Base-by-base conservation (phyloP, 2,329 filamentous ascomycete species). In the Diplodia seriata region DNA sequence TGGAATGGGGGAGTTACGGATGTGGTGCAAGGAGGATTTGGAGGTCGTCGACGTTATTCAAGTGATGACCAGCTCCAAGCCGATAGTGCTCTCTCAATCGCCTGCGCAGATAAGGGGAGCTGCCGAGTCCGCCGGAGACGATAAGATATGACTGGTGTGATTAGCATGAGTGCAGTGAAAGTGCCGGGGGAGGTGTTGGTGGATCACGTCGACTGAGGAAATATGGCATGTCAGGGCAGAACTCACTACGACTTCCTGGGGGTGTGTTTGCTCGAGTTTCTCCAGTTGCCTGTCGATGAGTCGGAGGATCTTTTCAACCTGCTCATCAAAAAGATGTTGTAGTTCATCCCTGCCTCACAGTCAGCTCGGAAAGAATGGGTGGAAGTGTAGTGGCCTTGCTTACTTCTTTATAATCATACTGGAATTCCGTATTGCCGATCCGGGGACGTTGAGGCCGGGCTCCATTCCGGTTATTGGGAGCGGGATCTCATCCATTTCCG, bases 51-150 rank as follows among this genome's bases (percentile, higher is more conserved):
- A 31, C 38, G 47, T 40, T 40, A 4, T 40, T 12, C 11, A 50
- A 53, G 18, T 6, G 7, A 7, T 43, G 61, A 15, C 54, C 64
- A 0, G 53, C 67, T 20, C 68, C 63, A 12, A 62, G 26, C 40
- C 70, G 69, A 53, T 75, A 77, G 8, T 71, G 72, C 5, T 69
- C 71, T 57, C 67, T 66, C 18, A 77, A 67, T 14, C 70, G 64
- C 14, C 69, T 62, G 49, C 74, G 73, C 5, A 79, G 68, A 68
- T 79, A 78, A 18, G 71, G 67, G 0, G 76, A 78, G 62, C 73
- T 77, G 1, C 76, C 74, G 3, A 79, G 71, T 7, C 77, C 77
- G 1, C 77, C 77, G 8, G 77, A 79, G 8, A 78, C 70, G 4
- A 79, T 70, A 1, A 79, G 70, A 59, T 77, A 69, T 3, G 57